phyloP scores from a whole-genome alignment of 2,329 filamentous ascomycete genomes.

The Scorias spongiosa region DNA sequence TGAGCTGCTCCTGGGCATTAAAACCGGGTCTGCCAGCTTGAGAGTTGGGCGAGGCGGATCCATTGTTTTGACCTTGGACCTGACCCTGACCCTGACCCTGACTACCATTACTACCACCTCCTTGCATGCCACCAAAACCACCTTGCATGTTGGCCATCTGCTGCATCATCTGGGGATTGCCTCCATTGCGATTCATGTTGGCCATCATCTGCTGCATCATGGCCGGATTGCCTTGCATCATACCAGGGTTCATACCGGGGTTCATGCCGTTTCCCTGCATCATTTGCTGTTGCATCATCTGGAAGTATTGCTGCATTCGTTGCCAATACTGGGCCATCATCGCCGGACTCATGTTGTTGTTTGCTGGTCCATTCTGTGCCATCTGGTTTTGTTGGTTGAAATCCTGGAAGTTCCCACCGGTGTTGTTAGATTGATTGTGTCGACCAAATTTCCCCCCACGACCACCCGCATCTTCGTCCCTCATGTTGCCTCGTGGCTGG shows the following conservation, averaged over 20 bases:
- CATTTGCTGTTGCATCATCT: conserved; percentile 89
- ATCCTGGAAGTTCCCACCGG: conserved; percentile 36
- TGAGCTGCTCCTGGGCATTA: conserved; percentile 56
- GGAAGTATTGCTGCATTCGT: conserved; percentile 94
- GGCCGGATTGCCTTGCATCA: conserved; percentile 33
- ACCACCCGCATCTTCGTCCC: conserved; percentile 65
- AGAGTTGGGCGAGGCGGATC: neutral
- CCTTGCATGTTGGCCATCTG: conserved; percentile 18
- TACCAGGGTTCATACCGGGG: conserved; percentile 20
- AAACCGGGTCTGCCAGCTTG: conserved; percentile 33
- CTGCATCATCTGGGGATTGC: conserved; percentile 36
- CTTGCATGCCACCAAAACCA: neutral
- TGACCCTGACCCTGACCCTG: neutral
- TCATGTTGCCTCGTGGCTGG: conserved; percentile 84
- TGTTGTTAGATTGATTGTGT: conserved; percentile 16
- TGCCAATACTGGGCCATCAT: conserved; percentile 99
- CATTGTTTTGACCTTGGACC: neutral
- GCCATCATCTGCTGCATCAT: conserved; percentile 29
- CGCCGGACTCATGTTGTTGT: conserved; percentile 73
- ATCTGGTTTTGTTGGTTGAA: conserved; percentile 14
- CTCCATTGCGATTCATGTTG: conserved; percentile 13
- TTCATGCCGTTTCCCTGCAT: conserved; percentile 40
- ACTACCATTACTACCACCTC: conserved; percentile 16
- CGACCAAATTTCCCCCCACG: conserved; percentile 21
- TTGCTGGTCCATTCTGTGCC: conserved; percentile 16